phyloP scores from a whole-genome alignment of 1,284 basidiomycete genomes.

The Fereydounia khargensis region DNA sequence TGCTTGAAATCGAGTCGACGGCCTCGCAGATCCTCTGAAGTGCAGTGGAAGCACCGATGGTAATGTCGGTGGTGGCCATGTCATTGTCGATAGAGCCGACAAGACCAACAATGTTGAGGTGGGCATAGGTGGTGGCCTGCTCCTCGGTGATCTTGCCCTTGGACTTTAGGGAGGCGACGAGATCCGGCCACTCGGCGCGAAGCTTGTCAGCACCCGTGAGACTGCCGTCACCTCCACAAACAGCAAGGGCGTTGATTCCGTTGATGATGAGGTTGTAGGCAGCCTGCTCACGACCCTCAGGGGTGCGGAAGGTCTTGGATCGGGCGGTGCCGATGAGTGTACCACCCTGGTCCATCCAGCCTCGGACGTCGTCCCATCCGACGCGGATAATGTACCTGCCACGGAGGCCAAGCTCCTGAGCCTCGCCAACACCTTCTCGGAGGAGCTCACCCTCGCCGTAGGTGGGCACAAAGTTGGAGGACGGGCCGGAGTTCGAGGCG shows the following conservation, averaged over 20 bases:
- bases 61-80: conserved; percentile 95
- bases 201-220: conserved; percentile 94
- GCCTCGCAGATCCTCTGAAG: conserved; percentile 94
- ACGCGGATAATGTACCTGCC: conserved; percentile 92
- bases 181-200: conserved; percentile 85
- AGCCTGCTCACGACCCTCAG: conserved; percentile 80
- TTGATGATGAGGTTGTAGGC: conserved; percentile 89
- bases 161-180: conserved; percentile 69
- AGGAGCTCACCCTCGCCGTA: conserved; percentile 89
- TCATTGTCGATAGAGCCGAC: conserved; percentile 99
- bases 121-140: conserved; percentile 70
- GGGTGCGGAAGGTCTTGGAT: conserved; percentile 79
- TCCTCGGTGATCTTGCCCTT: conserved; percentile 72
- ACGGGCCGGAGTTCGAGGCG: not conserved
- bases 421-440: conserved; percentile 84
- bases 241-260: conserved; percentile 92
- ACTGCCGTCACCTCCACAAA: conserved; percentile 95
- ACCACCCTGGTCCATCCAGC: conserved; percentile 83
- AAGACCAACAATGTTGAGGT: conserved; percentile 92
- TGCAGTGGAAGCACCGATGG: conserved; percentile 93
- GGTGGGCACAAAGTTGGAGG: conserved; percentile 64
- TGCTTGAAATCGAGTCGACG: conserved; percentile 96
- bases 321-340: conserved; percentile 95
- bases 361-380: conserved; percentile 96
- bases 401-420: conserved; percentile 64